Evolutionary conservation across 441 rosid species (phyloP).

Genomic region (Erodium trifolium): DNA sequence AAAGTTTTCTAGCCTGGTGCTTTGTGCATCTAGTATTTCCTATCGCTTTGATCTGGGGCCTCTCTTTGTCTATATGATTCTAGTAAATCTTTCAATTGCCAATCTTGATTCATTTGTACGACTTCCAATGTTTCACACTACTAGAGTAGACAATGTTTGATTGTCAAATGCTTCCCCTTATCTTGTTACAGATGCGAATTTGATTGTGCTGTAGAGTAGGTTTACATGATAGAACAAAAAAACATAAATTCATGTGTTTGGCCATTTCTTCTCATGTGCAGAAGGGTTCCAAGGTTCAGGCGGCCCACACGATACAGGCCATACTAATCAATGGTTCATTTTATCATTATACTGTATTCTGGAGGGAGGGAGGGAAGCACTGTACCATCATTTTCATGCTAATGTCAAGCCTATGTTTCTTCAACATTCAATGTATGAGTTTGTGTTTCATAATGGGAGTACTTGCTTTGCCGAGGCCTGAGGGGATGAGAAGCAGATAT

Average conservation of each 20-base stretch:
- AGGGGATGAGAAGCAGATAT: not conserved
- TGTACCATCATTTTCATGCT: not conserved
- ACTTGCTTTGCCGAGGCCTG: not conserved
- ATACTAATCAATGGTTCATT: not conserved
- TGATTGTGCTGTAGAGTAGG: not conserved
- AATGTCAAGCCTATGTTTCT: not conserved
- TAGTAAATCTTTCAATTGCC: no score
- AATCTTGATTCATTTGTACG: no score
- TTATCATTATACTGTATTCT: not conserved
- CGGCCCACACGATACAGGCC: not conserved
- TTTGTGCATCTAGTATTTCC: no score
- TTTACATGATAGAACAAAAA: not conserved
- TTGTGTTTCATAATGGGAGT: not conserved
- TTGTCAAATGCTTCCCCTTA: no score
- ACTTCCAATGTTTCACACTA: not conserved
- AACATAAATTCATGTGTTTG: not conserved
- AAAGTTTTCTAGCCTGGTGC: no score
- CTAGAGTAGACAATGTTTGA: not conserved
- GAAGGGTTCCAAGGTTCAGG: constrained; percentile 1
- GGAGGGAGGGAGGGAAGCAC: not conserved
- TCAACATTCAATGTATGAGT: not conserved
- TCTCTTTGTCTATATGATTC: no score
- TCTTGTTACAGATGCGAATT: no score
- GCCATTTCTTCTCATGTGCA: not conserved
- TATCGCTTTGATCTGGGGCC: no score